Conservation (phyloP, 164 flowering plant genomes). For the Vitis vinifera region DNA sequence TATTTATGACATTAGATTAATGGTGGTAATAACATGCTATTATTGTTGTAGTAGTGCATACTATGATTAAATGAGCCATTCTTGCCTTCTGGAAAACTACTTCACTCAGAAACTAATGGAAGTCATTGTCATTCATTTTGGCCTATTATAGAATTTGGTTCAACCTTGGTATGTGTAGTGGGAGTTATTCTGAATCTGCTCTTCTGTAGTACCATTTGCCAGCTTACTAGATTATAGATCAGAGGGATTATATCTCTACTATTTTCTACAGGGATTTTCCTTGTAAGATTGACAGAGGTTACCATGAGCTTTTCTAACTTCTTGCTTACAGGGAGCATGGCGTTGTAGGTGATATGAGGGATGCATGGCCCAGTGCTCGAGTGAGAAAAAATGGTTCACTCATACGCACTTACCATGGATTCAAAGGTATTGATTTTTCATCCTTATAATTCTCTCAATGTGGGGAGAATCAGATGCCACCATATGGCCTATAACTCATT, state of each 20-base stretch:
- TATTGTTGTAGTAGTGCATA: too few species aligned
- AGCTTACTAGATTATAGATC: too few species aligned
- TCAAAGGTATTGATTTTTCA: constrained; percentile 59
- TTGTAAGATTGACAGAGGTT: neutral
- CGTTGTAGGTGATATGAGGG: constrained; percentile 95
- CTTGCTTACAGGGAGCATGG: constrained; percentile 80
- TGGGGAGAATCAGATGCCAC: neutral
- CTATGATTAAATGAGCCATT: too few species aligned
- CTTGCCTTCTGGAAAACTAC: too few species aligned
- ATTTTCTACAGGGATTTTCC: neutral
- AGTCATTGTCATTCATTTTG: too few species aligned
- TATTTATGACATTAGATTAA: too few species aligned
- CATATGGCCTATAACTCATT: neutral
- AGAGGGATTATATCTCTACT: neutral
- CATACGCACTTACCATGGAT: constrained; percentile 88
- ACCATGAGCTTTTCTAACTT: neutral
- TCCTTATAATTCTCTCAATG: neutral
- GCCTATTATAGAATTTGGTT: too few species aligned
- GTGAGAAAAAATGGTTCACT: constrained; percentile 83
- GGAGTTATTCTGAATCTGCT: too few species aligned
- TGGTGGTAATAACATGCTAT: too few species aligned
- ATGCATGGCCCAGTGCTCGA: constrained; percentile 93
- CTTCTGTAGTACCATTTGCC: too few species aligned
- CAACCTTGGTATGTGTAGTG: too few species aligned
- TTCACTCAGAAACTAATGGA: too few species aligned